Evolutionary conservation across 225 moss, liverwort and hornwort genomes (phyloP), one percentile per base, ranked within the genome.

Genomic region (Straminergon stramineum): DNA sequence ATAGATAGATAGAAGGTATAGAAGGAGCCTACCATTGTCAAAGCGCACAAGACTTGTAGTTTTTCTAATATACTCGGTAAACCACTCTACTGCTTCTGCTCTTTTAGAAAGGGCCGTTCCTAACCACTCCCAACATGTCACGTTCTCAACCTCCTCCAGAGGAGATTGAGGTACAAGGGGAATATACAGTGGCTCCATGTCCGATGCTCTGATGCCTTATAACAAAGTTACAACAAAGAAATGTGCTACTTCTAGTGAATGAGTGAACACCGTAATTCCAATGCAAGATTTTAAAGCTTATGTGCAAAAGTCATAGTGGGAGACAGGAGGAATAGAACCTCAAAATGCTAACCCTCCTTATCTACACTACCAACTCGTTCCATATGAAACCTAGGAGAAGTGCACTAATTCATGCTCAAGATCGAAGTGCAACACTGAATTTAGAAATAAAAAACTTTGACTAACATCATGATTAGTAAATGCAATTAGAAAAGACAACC

Each of bases 81-180:
- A 77, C 98, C 98, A 97, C 28, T 90, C 90, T 61, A 92, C 89
- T 51, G 95, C 96, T 86, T 90, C 88, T 21, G 82, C 89, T 48
- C 98, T 97, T 91, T 98, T 97, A 13, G 94, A 93, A 87, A 97
- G 90, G 51, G 95, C 96, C 62, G 84, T 89, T 61, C 98, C 98
- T 20, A 93, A 75, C 98, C 97, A 98, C 75, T 93, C 94, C 98
- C 98, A 98, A 80, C 95, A 93, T 48, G 93, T 71, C 68, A 95
- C 91, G 45, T 92, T 91, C 64, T 96, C 93, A 22, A 96, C 85
- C 84, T 89, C 92, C 89, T 91, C 52, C 86, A 94, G 87, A 28
- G 92, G 92, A 37, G 60, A 61, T 63, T 86, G 85, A 35, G 95
- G 96, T 64, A 89, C 88, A 79, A 98, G 94, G n/a, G 94, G 95